Percentiles rank a stretch among this genome's conserved stretches.
Evolutionary conservation across 2,329 filamentous ascomycete species (phyloP).

Genomic region (Fusarium armeniacum): DNA sequence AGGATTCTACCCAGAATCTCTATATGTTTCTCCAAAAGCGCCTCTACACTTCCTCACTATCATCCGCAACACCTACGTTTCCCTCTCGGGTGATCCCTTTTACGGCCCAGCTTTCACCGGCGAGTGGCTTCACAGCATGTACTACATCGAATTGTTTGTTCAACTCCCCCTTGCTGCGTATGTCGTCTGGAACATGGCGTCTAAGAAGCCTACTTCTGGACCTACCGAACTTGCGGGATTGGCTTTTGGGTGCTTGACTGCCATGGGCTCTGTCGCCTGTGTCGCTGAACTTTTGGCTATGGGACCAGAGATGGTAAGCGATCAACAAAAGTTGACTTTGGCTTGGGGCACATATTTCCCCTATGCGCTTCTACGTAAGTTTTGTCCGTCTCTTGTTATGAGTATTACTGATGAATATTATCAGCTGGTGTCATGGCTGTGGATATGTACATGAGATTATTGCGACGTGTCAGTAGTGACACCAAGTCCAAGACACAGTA

Average conservation of each 20-base stretch:
- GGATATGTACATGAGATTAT: slow-evolving; percentile 69
- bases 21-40: slow-evolving; percentile 58
- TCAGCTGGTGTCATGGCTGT: slow-evolving; percentile 64
- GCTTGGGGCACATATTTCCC: slow-evolving; percentile 66
- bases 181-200: slow-evolving; percentile 59
- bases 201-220: slow-evolving; percentile 54
- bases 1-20: slow-evolving; percentile 64
- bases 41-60: slow-evolving; percentile 64
- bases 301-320: slow-evolving; percentile 61
- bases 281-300: slow-evolving; percentile 65
- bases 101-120: slow-evolving; percentile 57
- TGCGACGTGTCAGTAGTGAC: slow-evolving; percentile 58
- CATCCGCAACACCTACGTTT: slow-evolving; percentile 63
- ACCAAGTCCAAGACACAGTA: slow-evolving; percentile 57
- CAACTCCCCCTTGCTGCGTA: slow-evolving; percentile 66
- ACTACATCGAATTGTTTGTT: slow-evolving; percentile 64
- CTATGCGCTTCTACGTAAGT: slow-evolving; percentile 68
- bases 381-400: neutral
- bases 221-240: slow-evolving; percentile 65
- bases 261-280: slow-evolving; percentile 66
- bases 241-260: slow-evolving; percentile 65
- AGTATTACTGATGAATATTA: slow-evolving; percentile 6
- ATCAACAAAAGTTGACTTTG: slow-evolving; percentile 61
- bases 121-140: slow-evolving; percentile 66
- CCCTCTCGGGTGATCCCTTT: slow-evolving; percentile 67